Percentiles rank a stretch among this genome's conserved stretches.
phyloP scores from a whole-genome alignment of 2,329 filamentous ascomycete species.

The Epichloe coenophiala region DNA sequence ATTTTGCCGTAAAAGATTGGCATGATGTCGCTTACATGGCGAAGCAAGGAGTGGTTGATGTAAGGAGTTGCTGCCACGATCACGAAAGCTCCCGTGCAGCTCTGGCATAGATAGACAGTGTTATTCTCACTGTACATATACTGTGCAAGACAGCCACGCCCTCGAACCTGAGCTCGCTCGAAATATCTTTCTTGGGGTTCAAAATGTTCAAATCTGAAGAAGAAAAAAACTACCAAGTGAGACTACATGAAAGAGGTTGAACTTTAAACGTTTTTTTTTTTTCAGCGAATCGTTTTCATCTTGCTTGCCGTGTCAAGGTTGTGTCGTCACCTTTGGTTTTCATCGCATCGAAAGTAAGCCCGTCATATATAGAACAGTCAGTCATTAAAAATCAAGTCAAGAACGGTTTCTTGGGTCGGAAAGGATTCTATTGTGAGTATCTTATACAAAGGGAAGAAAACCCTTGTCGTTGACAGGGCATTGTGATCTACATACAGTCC shows the following conservation, averaged over 20 bases:
- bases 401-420: not conserved
- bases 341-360: not conserved
- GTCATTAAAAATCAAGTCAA: not conserved
- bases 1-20: not conserved
- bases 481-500: constrained; percentile 15
- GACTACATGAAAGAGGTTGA: no score
- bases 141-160: not conserved
- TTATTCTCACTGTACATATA: not conserved
- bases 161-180: no score
- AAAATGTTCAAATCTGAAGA: not conserved
- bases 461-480: constrained; percentile 11
- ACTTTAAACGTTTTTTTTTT: no score
- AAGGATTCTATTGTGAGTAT: constrained; percentile 23
- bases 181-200: not conserved
- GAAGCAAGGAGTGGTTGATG: not conserved
- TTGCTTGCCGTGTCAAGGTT: not conserved
- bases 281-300: not conserved
- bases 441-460: constrained; percentile 23
- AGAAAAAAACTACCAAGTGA: no score
- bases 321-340: no score
- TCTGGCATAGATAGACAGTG: not conserved
- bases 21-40: not conserved
- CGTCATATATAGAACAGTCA: not conserved
- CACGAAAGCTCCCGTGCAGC: not conserved
- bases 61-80: not conserved